Evolutionary conservation across 2,329 filamentous ascomycete genomes (phyloP).

Genomic region (Nannizzia gypsea): DNA sequence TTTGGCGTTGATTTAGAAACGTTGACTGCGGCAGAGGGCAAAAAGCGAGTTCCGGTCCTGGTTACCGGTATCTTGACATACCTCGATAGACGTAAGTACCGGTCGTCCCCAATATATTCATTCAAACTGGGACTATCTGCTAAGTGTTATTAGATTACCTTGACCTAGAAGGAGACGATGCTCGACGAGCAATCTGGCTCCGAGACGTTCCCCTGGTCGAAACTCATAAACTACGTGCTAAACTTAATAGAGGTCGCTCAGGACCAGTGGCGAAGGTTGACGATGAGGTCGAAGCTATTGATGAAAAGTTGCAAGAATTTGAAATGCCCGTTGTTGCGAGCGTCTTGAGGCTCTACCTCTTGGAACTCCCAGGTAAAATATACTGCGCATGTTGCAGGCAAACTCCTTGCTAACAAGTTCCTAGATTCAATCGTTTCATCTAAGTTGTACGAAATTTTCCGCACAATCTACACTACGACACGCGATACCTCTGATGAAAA

Average conservation of each 20-base stretch:
- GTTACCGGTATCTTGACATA: slow-evolving; percentile 90
- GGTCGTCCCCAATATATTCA: neutral
- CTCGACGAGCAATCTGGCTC: slow-evolving; percentile 83
- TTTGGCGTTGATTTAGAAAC: slow-evolving; percentile 98
- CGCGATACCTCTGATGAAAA: slow-evolving; percentile 65
- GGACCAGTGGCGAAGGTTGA: slow-evolving; percentile 42
- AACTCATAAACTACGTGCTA: slow-evolving; percentile 70
- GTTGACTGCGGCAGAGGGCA: slow-evolving; percentile 68
- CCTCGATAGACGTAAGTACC: slow-evolving; percentile 60
- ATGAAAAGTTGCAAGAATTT: slow-evolving; percentile 67
- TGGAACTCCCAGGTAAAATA: slow-evolving; percentile 80
- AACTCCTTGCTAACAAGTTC: neutral
- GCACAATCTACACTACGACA: slow-evolving; percentile 82
- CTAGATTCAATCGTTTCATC: slow-evolving; percentile 94
- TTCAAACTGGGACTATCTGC: neutral
- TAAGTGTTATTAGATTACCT: slow-evolving; percentile 54
- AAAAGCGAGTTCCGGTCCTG: slow-evolving; percentile 86
- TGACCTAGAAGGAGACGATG: slow-evolving; percentile 91
- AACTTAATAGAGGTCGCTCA: slow-evolving; percentile 76
- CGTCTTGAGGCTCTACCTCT: slow-evolving; percentile 82
- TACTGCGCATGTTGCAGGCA: neutral
- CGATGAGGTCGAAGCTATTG: neutral
- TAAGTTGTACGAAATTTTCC: slow-evolving; percentile 96
- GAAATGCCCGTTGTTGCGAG: slow-evolving; percentile 91
- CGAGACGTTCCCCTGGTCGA: slow-evolving; percentile 77